phyloP scores from a whole-genome alignment of 2,329 filamentous ascomycete genomes.

The Cladophialophora carrionii region DNA sequence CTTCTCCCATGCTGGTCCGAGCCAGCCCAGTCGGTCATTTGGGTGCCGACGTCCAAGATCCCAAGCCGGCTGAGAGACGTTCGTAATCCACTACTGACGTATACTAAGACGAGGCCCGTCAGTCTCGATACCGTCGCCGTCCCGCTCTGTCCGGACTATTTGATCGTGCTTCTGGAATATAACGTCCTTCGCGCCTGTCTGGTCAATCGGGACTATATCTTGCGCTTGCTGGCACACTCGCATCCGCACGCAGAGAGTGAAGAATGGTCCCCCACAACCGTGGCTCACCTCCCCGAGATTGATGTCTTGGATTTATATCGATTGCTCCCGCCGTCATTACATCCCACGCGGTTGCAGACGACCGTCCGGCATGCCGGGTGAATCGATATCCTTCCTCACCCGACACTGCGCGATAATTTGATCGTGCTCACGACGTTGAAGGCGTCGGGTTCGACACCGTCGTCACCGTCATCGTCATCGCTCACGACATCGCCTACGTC shows the following conservation, averaged over 20 bases:
- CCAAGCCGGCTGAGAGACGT: not conserved
- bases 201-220: slow-evolving; percentile 42
- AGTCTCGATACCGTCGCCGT: slow-evolving; percentile 40
- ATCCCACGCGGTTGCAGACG: slow-evolving; percentile 48
- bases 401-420: slow-evolving; percentile 47
- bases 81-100: not conserved
- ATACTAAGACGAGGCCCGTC: not conserved
- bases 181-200: slow-evolving; percentile 48
- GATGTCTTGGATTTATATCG: not conserved
- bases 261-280: slow-evolving; percentile 4
- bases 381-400: slow-evolving; percentile 50
- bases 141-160: slow-evolving; percentile 49
- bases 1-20: slow-evolving; percentile 37
- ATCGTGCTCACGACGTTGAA: slow-evolving; percentile 41
- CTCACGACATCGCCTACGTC: no score
- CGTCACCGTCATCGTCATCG: no score
- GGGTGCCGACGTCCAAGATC: not conserved
- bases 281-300: not conserved
- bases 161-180: slow-evolving; percentile 51
- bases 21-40: slow-evolving; percentile 42
- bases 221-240: not conserved
- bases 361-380: slow-evolving; percentile 47
- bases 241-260: not conserved
- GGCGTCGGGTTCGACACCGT: no score
- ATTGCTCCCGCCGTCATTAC: slow-evolving; percentile 16